Evolutionary conservation across 805 yeast genomes (phyloP), one percentile per base, ranked within the genome.

Genomic region (Saccharomycopsis sp.): DNA sequence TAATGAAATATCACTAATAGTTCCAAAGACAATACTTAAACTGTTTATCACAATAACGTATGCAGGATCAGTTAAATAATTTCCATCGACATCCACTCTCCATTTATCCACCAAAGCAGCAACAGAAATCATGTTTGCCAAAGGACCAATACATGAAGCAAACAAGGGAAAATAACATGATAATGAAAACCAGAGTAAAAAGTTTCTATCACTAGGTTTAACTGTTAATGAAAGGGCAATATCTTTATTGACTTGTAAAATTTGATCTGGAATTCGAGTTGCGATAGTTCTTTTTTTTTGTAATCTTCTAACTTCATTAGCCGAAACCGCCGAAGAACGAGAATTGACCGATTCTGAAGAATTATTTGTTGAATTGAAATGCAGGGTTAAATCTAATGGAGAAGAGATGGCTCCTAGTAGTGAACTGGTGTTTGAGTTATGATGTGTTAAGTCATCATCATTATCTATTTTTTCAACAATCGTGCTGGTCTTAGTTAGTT

Each of bases 91-190:
- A 19, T 57, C 54, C 4, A 52, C 34, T 38, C 79, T 56, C 95
- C 95, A 85, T 36, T 69, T 65, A 42, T 80, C 78, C 0, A 77
- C 74, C 13, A 83, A 65, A 4, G 88, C 84, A 1, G 81, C 76
- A 4, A 82, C 63, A 0, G 89, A 79, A 31, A 76, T 67, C 67
- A 82, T 70, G 50, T 83, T 83, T 5, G 89, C 77, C 21, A 85
- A 51, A 0, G 95, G 94, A 0, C 92, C 94, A 28, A 78, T 51
- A 49, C 89, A 81, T 4, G 89, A 86, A 1, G 88, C 76, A 5
- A 79, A 54, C 20, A 85, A 67, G 0, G 95, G 95, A 48, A 84
- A 69, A 49, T 77, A 76, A 2, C 80, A 69, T 3, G 88, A 76
- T 0, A 79, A 57, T 12, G 69, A 51, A 49, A 79, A 80, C 92